Evolutionary conservation across 2,329 filamentous ascomycete genomes (phyloP), one percentile per base, ranked within the genome.

Genomic region (Pleoardoris graminearum): DNA sequence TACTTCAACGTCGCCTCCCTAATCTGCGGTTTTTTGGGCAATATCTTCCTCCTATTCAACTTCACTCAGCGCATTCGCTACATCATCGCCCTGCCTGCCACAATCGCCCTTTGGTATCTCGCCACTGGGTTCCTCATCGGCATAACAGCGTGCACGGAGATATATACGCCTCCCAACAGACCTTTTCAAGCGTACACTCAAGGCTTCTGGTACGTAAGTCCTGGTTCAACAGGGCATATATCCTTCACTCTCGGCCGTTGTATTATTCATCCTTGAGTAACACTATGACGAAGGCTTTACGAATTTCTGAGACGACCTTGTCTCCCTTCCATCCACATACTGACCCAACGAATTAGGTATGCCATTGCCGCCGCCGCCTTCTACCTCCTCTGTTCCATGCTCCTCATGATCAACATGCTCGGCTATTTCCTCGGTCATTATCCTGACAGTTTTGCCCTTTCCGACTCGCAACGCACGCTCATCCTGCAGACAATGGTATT

Each of bases 401-500:
- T 95, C 32, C 85, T 96, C 72, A 82, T 88, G 59, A 73, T 90
- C 50, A 96, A 93, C 19, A 90, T 93, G 75, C 80, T 86, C 50
- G 91, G 91, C 7, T 92, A 91, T 41, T 82, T 84, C 51, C 75
- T 86, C 0, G 85, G 86, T 0, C 88, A 90, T 60, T 96, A 96
- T 63, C 81, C 82, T 6, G 87, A 90, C 61, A 86, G 91, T 64
- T 96, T 96, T 61, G 78, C 81, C 3, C 79, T 96, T 21, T 92
- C 88, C 0, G 83, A 86, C 48, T 88, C 87, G 55, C 92, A 97
- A 71, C 83, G 92, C 8, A 96, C 90, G 0, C 77, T 97, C 19
- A 96, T 97, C 79, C 75, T 96, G 23, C 92, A 97, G 73, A 96
- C 91, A 1, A 95, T 95, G 73, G 77, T 89, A 50, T 90, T 95